Evolutionary conservation across 2,329 filamentous ascomycete genomes (phyloP).

Genomic region (Cladosporium colombiae): DNA sequence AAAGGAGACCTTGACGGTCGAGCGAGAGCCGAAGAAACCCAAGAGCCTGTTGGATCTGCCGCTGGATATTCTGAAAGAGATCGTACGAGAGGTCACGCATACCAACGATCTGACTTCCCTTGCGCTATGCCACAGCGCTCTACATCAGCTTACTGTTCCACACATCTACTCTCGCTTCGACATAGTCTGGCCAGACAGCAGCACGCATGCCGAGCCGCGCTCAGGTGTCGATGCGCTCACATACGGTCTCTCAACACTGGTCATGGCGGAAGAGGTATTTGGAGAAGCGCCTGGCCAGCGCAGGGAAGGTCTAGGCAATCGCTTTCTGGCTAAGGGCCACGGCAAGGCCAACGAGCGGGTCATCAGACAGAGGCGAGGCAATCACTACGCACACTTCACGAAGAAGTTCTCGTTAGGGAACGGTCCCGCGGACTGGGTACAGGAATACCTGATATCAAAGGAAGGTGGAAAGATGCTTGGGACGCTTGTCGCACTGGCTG

Average conservation of each 20-base stretch:
- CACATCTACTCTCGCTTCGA: conserved; percentile 84
- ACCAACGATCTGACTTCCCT: conserved; percentile 80
- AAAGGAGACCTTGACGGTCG: conserved; percentile 39
- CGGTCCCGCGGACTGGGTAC: conserved; percentile 74
- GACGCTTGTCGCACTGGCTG: conserved; percentile 73
- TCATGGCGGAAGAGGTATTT: conserved; percentile 69
- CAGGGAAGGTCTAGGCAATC: conserved; percentile 32
- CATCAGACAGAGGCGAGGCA: conserved; percentile 57
- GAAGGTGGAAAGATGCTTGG: conserved; percentile 88
- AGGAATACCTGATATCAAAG: conserved; percentile 79
- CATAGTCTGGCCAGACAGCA: conserved; percentile 81
- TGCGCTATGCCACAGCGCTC: conserved; percentile 73
- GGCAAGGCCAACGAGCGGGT: conserved; percentile 33
- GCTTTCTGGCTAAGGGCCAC: conserved; percentile 27
- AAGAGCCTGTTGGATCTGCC: conserved; percentile 73
- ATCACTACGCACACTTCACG: conserved; percentile 76
- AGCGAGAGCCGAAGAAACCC: conserved; percentile 52
- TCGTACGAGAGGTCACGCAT: conserved; percentile 78
- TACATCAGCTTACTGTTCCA: conserved; percentile 73
- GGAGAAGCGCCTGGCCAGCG: conserved; percentile 49
- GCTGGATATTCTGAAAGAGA: conserved; percentile 74
- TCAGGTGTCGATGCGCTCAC: conserved; percentile 80
- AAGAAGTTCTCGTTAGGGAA: conserved; percentile 85
- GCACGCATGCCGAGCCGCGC: conserved; percentile 63
- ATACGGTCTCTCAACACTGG: conserved; percentile 77